Percentiles rank a stretch among this genome's conserved stretches.
Conservation (phyloP, 495 filamentous ascomycete genomes). For the Lophium mytilinum region DNA sequence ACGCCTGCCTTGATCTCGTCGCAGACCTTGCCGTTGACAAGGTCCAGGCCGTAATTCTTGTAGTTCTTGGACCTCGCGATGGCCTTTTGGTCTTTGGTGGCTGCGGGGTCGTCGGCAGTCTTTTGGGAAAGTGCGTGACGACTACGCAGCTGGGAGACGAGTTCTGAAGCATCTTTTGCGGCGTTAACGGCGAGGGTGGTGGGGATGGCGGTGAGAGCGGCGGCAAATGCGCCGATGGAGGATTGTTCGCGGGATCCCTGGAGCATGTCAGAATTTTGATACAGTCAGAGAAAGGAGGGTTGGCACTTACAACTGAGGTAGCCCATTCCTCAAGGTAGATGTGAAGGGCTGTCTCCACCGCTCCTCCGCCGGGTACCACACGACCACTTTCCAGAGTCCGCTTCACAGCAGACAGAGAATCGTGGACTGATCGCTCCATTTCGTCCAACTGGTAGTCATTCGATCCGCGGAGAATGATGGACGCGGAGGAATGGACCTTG, state of each 20-base stretch:
- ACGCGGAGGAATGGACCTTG: constrained; percentile 85
- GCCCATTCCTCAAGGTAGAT: constrained; percentile 99
- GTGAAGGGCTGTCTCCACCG: constrained; percentile 96
- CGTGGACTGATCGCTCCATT: constrained; percentile 98
- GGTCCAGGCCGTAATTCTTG: constrained; percentile 94
- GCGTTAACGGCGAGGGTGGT: constrained; percentile 97
- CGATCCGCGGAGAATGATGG: constrained; percentile 89
- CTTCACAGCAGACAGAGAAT: constrained; percentile 94
- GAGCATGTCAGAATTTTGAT: not conserved
- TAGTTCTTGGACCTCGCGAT: constrained; percentile 90
- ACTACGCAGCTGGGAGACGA: constrained; percentile 90
- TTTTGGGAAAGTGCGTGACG: constrained; percentile 91
- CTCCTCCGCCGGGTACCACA: constrained; percentile 93
- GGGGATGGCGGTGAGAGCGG: constrained; percentile 87
- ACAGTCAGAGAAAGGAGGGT: not conserved
- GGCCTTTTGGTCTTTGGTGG: constrained; percentile 74
- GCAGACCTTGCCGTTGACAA: constrained; percentile 81
- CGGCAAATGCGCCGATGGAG: constrained; percentile 94
- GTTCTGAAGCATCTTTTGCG: constrained; percentile 88
- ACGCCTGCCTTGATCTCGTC: constrained; percentile 93
- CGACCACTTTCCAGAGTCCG: constrained; percentile 92
- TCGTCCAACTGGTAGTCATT: constrained; percentile 98
- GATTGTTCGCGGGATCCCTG: constrained; percentile 92
- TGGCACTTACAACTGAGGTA: constrained; percentile 70
- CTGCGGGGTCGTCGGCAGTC: constrained; percentile 48